Evolutionary conservation across 768 basidiomycete genomes (phyloP), one percentile per base, ranked within the genome.

Genomic region (Tricholoma sp.): DNA sequence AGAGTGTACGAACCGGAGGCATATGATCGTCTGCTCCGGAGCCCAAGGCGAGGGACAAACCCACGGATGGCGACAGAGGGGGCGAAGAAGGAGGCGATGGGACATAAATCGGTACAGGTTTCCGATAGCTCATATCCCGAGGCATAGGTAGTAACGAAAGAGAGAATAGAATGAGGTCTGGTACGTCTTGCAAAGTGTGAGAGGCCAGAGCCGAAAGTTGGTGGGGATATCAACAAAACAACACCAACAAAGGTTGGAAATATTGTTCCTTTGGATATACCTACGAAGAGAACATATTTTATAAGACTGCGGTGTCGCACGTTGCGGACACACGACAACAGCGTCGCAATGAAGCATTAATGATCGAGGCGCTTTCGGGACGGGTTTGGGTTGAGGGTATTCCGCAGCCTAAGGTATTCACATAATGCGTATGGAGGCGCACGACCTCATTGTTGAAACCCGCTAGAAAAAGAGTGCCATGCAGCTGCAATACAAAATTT

Each of bases 41-140:
- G 34, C 54, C 31, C 47, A 58, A 51, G n/a, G 53, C 52, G 43
- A 57, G 57, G 34, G 57, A 49, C 54, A 60, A 53, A 22, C 56
- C 53, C 12, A 52, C 52, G 32, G 59, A 45, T 43, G 57, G 37
- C 11, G 57, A 37, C 56, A 58, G 14, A 14, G 65, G 67, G 12
- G 78, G 78, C 5, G 77, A 77, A 1, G 78, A 70, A 50, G 83
- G 81, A 5, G 86, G 83, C 11, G 86, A 85, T 32, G 86, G 86
- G 45, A 86, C 75, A 69, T 82, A 88, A 53, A 71, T 70, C 3
- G 88, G 88, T 39, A 81, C 86, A 31, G 88, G 88, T 67, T 89
- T 89, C 54, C 87, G 77, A 68, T 86, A 84, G 68, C 82, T 85
- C 80, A 81, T 82, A 63, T 70, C 69, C 47, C 73, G 74, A 55